Evolutionary conservation across 257 asterid genomes (phyloP), one percentile per base, ranked within the genome.

Genomic region (Nicotiana sylvestris): DNA sequence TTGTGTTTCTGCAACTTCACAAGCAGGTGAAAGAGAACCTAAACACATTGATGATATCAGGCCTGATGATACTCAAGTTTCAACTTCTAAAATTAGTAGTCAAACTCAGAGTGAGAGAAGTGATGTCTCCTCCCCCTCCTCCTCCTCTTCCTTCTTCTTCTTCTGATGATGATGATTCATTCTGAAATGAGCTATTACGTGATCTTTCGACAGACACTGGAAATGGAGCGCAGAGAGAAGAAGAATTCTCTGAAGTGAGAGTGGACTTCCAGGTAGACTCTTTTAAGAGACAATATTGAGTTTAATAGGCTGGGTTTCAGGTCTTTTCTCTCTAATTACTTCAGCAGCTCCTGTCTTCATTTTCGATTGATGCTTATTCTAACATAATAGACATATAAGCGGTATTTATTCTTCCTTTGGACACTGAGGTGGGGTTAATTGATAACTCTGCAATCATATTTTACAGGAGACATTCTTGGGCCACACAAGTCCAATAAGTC

Each of bases 401-500:
- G 49, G 27, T 27, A 27, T 46, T 46, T 74, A 33, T 74, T 74
- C 37, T 49, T 49, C 6, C 39, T 27, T 25, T 25, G 1, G 39
- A 37, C 29, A 49, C 79, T 81, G 32, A 30, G 62, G 55, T 65
- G 32, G 77, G 77, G 55, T 49, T 61, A 65, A 49, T 29, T 81
- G 83, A 77, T 79, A 79, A 51, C 82, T 74, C 80, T 57, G 18
- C 55, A 27, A 27, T 84, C 66, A 84, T 80, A 55, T 77, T 85
- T 82, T 82, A 29, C 79, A 96, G 99, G 98, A 96, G 85, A 90
- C 98, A 86, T 96, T 94, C 89, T 85, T 96, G 86, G 99, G 98
- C 84, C 99, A 96, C 88, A 94, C 99, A 87, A 93, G 97, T 90
- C 98, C 99, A 78, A 96, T 96, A 87, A 94, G 91, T 83, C 85